Percentiles rank a stretch among this genome's conserved stretches.
These are phyloP conservation scores for Diaporthe ampelina DNA, from an alignment of 2,329 filamentous ascomycete species.

Conservation along the genomic window DNA sequence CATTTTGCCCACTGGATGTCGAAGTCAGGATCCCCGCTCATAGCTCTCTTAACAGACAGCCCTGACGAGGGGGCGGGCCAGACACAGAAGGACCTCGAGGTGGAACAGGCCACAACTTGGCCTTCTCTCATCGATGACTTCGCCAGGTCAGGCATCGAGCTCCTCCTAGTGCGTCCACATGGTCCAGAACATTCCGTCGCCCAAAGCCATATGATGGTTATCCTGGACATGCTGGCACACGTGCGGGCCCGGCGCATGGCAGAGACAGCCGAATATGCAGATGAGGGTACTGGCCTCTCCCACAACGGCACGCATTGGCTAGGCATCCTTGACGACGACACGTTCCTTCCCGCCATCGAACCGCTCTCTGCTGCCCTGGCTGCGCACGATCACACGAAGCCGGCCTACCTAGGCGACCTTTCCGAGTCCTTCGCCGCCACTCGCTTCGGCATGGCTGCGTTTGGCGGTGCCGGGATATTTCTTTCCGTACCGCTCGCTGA, in stretches of 20 bases:
- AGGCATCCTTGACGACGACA: constrained; percentile 70
- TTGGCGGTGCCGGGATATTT: constrained; percentile 72
- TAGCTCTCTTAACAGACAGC: constrained; percentile 41
- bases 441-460: constrained; percentile 70
- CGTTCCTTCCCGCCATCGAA: constrained; percentile 67
- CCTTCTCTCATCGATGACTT: constrained; percentile 43
- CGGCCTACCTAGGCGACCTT: constrained; percentile 68
- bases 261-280: not conserved
- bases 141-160: constrained; percentile 50
- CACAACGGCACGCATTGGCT: constrained; percentile 63
- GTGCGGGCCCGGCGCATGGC: constrained; percentile 49
- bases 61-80: not conserved
- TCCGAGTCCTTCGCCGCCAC: constrained; percentile 70
- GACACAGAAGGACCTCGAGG: constrained; percentile 19
- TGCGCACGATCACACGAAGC: constrained; percentile 61
- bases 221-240: constrained; percentile 56
- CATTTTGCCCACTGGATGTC: constrained; percentile 38
- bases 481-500: constrained; percentile 66
- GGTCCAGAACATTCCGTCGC: constrained; percentile 55
- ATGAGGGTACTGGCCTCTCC: constrained; percentile 34
- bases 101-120: constrained; percentile 7
- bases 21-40: constrained; percentile 32
- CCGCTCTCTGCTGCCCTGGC: constrained; percentile 60
- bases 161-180: constrained; percentile 51
- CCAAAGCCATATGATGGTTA: constrained; percentile 66